Evolutionary conservation across 2,329 filamentous ascomycete species (phyloP), one percentile per base, ranked within the genome.

Genomic region (Trichoderma atrobrunneum): DNA sequence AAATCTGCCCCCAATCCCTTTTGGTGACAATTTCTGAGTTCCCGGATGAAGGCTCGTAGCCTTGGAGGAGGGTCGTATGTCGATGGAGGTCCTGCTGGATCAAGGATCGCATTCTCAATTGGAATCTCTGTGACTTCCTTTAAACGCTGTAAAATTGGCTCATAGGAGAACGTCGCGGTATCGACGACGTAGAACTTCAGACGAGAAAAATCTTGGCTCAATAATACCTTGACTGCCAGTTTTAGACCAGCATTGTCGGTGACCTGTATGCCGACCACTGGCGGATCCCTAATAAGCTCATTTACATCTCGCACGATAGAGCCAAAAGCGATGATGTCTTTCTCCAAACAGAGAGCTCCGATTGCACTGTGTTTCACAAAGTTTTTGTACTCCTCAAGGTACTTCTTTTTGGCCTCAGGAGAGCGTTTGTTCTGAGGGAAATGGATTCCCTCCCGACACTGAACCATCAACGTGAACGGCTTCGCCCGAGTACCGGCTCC

Each of bases 91-190:
- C 73, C 71, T 0, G 71, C 72, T 0, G 79, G 74, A 14, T 80
- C 73, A 5, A 92, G 79, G 0, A 92, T 76, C 36, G 87, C 82
- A 2, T 87, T 78, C 3, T 86, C 81, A 0, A 94, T 80, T 0
- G 90, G 87, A 0, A 93, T 69, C 2, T 89, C 84, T 0, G 77
- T 81, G 28, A 89, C 88, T 0, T 82, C 79, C 76, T 92, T 86
- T 1, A 94, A 81, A 1, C 87, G 84, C 62, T 85, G 79, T 5
- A 94, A 78, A 1, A 94, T 84, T 0, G 92, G 92, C 69, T 93
- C 89, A 70, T 90, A 93, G 0, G 91, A 89, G 77, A 93, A 94
- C 0, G 91, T 85, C 0, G 91, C 84, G 0, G 91, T 91, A 56
- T 92, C 87, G 0, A 93, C 87, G 3, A 90, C 79, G 0, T 90